phyloP scores from a whole-genome alignment of 1,284 basidiomycete genomes.

The Ceratobasidium sp. region DNA sequence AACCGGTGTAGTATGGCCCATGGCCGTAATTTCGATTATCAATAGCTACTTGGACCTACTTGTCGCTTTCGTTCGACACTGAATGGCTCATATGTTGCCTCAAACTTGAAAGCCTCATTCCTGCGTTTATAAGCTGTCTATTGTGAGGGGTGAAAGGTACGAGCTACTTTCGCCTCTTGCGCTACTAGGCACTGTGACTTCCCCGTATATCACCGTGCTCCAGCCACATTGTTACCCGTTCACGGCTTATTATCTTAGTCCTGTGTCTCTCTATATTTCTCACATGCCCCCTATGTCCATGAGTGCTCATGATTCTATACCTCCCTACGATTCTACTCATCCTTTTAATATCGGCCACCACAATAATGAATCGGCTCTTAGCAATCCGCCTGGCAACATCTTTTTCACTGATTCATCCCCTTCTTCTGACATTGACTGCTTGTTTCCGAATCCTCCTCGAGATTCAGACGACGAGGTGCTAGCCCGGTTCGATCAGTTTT shows the following conservation, averaged over 20 bases:
- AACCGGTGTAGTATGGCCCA: not conserved
- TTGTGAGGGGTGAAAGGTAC: too few relatives aligned
- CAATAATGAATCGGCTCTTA: not conserved
- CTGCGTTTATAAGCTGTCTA: too few relatives aligned
- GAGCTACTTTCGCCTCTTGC: too few relatives aligned
- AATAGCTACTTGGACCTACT: not conserved
- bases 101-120: not conserved
- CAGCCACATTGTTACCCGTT: not conserved
- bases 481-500: not conserved
- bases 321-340: not conserved
- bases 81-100: not conserved
- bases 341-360: not conserved
- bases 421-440: not conserved
- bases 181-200: not conserved
- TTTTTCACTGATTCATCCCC: not conserved
- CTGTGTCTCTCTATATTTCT: not conserved
- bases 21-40: not conserved
- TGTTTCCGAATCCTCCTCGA: not conserved
- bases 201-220: not conserved
- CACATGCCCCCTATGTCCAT: not conserved
- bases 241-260: too few relatives aligned
- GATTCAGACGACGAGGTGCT: not conserved
- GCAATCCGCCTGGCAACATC: not conserved
- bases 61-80: not conserved
- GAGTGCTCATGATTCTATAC: not conserved